Base-by-base conservation (phyloP, 352 stramenopile genomes). In the Pythium scleroteichum region DNA sequence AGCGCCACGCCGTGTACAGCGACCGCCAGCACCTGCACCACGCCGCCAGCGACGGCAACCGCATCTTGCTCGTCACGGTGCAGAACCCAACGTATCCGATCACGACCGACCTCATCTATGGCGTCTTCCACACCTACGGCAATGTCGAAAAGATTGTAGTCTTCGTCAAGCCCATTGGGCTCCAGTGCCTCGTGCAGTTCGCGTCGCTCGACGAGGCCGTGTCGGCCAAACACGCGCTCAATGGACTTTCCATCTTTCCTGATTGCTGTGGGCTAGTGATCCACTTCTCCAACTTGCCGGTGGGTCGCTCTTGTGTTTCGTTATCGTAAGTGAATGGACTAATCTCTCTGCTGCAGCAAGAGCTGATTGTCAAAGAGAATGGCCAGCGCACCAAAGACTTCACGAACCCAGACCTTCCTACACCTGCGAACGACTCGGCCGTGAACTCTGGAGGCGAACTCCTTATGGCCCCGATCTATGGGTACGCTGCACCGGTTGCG, bases 341-440 rank as follows among this genome's bases (percentile, higher is more conserved):
- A 16, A 16, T 48, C 1, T 23, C 29, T 51, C 13, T 12, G 14
- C 32, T 22, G 20, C 40, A 78, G 71, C 73, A 88, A 71, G 78
- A 88, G 39, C 54, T 88, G 9, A 73, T 85, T 35, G 78, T 88
- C 38, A 88, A 88, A 35, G 76, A 82, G 51, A 88, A 88, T 26
- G 76, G 76, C 7, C 45, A 69, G 14, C 72, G 75, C 16, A 79
- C 76, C 19, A 78, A 69, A 26, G 76, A 88, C 44, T 88, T 81
- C 39, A 76, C 71, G n/a, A 78, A 86, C 23, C 59, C 71, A 0
- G 48, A 62, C 6, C 51, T 84, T 12, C 75, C 73, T 4, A 46
- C 60, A 4, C 59, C 62, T 1, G 41, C 59, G 12, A 71, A 68
- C 23, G 71, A 79, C 50, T 62, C 55, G 22, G 52, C 61, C 13